Evolutionary conservation across 306 rosid genomes (phyloP).

Genomic region (Casuarina glauca): DNA sequence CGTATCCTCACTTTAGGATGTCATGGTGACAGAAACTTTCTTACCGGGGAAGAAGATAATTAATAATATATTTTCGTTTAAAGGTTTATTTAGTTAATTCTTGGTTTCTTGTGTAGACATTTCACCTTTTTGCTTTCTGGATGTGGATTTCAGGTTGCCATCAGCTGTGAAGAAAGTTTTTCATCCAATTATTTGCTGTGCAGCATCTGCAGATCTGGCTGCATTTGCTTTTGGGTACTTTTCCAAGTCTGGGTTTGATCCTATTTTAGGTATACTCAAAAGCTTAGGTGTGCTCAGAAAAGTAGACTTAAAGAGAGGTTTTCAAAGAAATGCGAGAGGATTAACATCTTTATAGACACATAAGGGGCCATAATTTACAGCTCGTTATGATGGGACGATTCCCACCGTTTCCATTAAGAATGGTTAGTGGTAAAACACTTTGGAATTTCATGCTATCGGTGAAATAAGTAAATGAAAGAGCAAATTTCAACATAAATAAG

Average conservation of each 20-base stretch:
- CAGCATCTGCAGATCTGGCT: slow-evolving; percentile 75
- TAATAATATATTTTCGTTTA: not conserved
- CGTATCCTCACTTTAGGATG: slow-evolving; percentile 13
- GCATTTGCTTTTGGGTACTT: slow-evolving; percentile 76
- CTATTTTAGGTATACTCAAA: slow-evolving; percentile 79
- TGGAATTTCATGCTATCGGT: too few relatives aligned
- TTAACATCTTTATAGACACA: too few relatives aligned
- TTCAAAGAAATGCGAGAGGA: too few relatives aligned
- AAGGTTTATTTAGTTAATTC: not conserved
- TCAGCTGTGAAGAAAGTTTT: slow-evolving; percentile 72
- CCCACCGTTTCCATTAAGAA: too few relatives aligned
- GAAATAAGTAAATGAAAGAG: too few relatives aligned
- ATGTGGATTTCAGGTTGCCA: slow-evolving; percentile 60
- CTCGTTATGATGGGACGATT: too few relatives aligned
- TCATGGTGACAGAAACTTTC: slow-evolving; percentile 4
- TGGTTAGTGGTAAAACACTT: too few relatives aligned
- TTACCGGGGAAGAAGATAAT: not conserved
- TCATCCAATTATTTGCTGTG: slow-evolving; percentile 93
- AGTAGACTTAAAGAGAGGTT: too few relatives aligned
- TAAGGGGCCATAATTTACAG: too few relatives aligned
- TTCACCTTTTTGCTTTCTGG: slow-evolving; percentile 22
- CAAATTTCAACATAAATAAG: too few relatives aligned
- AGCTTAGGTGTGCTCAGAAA: not conserved
- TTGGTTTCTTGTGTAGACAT: slow-evolving; percentile 6
- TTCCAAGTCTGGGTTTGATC: slow-evolving; percentile 77